Percentiles rank a stretch among this genome's conserved stretches.
Conservation (phyloP, 176 grass and related monocot species). For the Lolium rigidum region DNA sequence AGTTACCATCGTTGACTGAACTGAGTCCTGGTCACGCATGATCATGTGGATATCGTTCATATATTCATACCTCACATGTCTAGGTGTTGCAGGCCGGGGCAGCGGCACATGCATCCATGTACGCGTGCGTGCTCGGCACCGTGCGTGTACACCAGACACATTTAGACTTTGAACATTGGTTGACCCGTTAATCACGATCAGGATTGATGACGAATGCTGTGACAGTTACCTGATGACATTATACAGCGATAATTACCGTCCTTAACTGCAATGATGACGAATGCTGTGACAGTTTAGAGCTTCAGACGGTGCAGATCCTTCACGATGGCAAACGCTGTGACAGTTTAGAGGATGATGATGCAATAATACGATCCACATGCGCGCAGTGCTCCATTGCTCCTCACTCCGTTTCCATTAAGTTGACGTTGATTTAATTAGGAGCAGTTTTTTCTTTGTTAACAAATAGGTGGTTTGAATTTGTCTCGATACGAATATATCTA, state of each 20-base stretch:
- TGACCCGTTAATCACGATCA: conserved; percentile 34
- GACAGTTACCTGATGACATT: no score
- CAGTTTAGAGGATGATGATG: neutral
- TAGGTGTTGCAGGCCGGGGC: neutral
- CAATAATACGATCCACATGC: neutral
- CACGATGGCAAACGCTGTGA: conserved; percentile 32
- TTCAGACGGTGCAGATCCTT: no score
- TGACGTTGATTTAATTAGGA: no score
- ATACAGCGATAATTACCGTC: no score
- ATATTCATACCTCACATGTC: neutral
- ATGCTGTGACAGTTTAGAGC: conserved; percentile 9
- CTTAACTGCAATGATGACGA: conserved; percentile 25
- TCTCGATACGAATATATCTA: no score
- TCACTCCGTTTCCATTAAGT: no score
- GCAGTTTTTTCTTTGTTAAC: no score
- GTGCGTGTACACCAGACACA: neutral
- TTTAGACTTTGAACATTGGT: conserved; percentile 30
- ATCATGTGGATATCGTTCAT: neutral
- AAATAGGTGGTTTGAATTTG: no score
- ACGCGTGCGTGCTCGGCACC: conserved; percentile 12
- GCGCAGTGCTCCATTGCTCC: neutral
- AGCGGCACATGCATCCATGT: conserved; percentile 13
- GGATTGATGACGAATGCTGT: neutral
- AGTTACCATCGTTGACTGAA: neutral
- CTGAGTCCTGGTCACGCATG: neutral